phyloP scores from a whole-genome alignment of 768 basidiomycete species.

The Tephrocybe sp. region DNA sequence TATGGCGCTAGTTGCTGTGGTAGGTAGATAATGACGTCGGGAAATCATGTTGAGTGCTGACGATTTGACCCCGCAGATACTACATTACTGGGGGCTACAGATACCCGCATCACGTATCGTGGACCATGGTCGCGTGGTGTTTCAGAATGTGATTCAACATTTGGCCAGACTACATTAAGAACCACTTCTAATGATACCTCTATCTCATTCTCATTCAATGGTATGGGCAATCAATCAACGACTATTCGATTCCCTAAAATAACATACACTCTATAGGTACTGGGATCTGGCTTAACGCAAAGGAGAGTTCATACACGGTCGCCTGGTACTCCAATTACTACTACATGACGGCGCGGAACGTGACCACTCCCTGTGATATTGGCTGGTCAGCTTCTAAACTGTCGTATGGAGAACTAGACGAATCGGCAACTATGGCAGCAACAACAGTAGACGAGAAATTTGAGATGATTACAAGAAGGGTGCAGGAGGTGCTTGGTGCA shows the following conservation, averaged over 20 bases:
- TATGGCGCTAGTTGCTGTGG: slow-evolving; percentile 4
- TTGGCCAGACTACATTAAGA: not conserved
- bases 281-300: slow-evolving; percentile 1
- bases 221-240: not conserved
- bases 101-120: not conserved
- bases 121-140: not conserved
- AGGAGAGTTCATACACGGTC: slow-evolving; percentile 4
- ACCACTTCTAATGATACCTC: not conserved
- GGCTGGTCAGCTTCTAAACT: not conserved
- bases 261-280: not conserved
- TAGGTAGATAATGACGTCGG: not conserved
- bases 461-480: slow-evolving; percentile 78
- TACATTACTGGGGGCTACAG: not conserved
- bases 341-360: slow-evolving; percentile 1
- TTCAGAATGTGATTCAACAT: not conserved
- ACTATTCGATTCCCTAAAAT: not conserved
- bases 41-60: not conserved
- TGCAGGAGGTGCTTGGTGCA: slow-evolving; percentile 86
- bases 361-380: slow-evolving; percentile 5
- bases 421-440: slow-evolving; percentile 9
- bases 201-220: slow-evolving; percentile 5
- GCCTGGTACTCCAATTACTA: not conserved
- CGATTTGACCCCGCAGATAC: not conserved
- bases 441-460: slow-evolving; percentile 51
- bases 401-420: slow-evolving; percentile 4